A percentile compares a stretch with the other conserved stretches of the same genome.
Evolutionary conservation across 1,284 basidiomycete species (phyloP).

Genomic region (Apiotrichum domesticum): DNA sequence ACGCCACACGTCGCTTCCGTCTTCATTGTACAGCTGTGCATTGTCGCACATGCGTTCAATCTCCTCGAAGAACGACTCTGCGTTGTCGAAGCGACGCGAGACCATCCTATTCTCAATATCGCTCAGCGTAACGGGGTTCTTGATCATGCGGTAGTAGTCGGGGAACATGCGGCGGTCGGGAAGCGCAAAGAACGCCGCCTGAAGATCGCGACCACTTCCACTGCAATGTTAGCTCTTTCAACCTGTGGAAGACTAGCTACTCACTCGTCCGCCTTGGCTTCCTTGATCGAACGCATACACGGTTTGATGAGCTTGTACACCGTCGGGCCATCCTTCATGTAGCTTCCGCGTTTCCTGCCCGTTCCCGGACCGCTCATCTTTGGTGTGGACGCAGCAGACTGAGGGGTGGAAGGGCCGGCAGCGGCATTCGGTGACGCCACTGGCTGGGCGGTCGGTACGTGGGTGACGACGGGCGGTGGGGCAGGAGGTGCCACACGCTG

Average conservation of each 20-base stretch:
- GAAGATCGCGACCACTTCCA: slow-evolving; percentile 59
- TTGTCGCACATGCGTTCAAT: slow-evolving; percentile 83
- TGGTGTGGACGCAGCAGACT: not conserved
- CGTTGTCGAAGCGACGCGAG: slow-evolving; percentile 57
- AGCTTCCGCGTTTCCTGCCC: slow-evolving; percentile 29
- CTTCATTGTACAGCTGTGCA: slow-evolving; percentile 81
- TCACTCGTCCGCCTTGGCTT: slow-evolving; percentile 36
- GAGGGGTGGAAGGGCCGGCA: slow-evolving; percentile 13
- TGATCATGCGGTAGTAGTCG: slow-evolving; percentile 88
- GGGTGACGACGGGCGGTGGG: not conserved
- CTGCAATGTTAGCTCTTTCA: slow-evolving; percentile 6
- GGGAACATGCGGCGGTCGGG: slow-evolving; percentile 73
- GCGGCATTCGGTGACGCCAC: slow-evolving; percentile 11
- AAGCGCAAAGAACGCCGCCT: slow-evolving; percentile 66
- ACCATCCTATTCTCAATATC: slow-evolving; percentile 76
- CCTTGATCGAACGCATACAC: slow-evolving; percentile 35
- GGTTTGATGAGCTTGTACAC: slow-evolving; percentile 45
- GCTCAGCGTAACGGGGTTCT: slow-evolving; percentile 74
- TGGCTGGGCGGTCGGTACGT: slow-evolving; percentile 5
- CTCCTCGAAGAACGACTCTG: slow-evolving; percentile 69
- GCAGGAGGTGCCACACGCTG: not conserved
- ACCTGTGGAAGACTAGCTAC: slow-evolving; percentile 1
- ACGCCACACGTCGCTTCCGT: slow-evolving; percentile 74
- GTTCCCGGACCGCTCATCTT: slow-evolving; percentile 11
- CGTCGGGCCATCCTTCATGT: slow-evolving; percentile 42